Base-by-base conservation (phyloP, 306 rosid species). In the Quercus bicolor region DNA sequence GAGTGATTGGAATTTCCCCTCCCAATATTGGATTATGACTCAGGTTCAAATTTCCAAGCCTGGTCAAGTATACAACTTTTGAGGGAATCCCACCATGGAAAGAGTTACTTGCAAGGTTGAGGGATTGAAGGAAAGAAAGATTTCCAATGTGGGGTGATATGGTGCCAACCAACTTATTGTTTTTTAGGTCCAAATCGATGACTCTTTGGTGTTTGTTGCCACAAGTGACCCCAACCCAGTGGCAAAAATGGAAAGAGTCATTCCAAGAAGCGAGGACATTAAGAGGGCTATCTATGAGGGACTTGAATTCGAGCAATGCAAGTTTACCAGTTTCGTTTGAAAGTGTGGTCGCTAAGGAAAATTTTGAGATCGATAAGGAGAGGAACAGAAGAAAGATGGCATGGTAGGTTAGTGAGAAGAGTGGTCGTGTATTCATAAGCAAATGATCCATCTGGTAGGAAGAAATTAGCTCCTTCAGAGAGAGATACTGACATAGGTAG, bases 141-240 rank as follows among this genome's bases (percentile, higher is more conserved):
- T 33, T 33, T 33, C 37, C 37, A 33, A 33, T 5, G 37, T 33
- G 37, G 37, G 37, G 1, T 33, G 37, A 33, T 33, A 33, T 33
- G 37, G 6, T 33, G 20, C 81, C 81, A 2, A 52, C 56, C 23
- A 78, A 28, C 2, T 55, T 28, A 2, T 15, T 51, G 19, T n/a
- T 18, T 1, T 4, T 1, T 21, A 78, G 69, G 51, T 78, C 34
- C 23, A 78, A 48, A 24, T 16, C 1, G 1, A 75, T 45, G 76
- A 78, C 76, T 28, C 81, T 70, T 21, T 57, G 71, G 9, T 70
- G 81, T 26, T 51, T 57, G 2, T 14, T 23, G 37, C 62, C 68
- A 20, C 76, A 78, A 21, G 61, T 78, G 29, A 78, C 24, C 10
- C 81, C 76, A 13, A 33, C 5, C 76, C 81, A 78, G 1, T 43